Percentiles rank a stretch among this genome's conserved stretches.
Evolutionary conservation across 139 green algal species (phyloP).

Genomic region (Chlamydomonas schloesseri): DNA sequence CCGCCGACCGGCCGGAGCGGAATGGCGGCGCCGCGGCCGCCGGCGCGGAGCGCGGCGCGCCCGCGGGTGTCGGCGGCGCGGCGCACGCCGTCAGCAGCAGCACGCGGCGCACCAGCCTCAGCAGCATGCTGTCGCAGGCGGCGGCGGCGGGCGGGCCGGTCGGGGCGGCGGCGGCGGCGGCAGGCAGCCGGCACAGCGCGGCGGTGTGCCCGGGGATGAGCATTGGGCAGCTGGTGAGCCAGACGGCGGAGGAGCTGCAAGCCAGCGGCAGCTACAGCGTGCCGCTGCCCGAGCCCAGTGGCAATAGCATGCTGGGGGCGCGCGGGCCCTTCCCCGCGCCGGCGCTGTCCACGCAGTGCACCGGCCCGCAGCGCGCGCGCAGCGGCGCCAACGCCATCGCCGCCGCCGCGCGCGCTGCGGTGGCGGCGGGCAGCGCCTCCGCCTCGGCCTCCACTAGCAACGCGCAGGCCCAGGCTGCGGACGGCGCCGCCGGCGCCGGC

Average conservation of each 20-base stretch:
- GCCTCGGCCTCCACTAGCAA: neutral
- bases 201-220: too few species aligned
- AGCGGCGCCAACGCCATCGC: neutral
- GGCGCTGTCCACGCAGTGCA: slow-evolving; percentile 6
- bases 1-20: neutral
- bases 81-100: neutral
- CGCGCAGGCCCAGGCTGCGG: neutral
- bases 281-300: neutral
- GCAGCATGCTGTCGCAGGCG: neutral
- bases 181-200: too few species aligned
- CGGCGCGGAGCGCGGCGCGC: too few species aligned
- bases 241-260: neutral
- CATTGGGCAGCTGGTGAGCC: too few species aligned
- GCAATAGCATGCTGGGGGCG: neutral
- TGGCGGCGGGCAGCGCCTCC: neutral
- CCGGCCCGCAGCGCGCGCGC: neutral
- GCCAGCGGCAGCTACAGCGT: slow-evolving; percentile 27
- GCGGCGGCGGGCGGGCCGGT: too few species aligned
- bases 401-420: neutral
- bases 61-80: neutral
- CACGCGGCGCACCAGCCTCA: slow-evolving; percentile 10
- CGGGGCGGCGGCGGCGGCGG: too few species aligned
- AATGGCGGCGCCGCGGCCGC: too few species aligned
- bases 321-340: neutral
- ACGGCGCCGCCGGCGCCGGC: neutral